A percentile compares a stretch with the other conserved stretches of the same genome.
These are phyloP conservation scores for Cyclocybe cylindracea DNA, from an alignment of 768 basidiomycete species.

Conservation along the genomic window DNA sequence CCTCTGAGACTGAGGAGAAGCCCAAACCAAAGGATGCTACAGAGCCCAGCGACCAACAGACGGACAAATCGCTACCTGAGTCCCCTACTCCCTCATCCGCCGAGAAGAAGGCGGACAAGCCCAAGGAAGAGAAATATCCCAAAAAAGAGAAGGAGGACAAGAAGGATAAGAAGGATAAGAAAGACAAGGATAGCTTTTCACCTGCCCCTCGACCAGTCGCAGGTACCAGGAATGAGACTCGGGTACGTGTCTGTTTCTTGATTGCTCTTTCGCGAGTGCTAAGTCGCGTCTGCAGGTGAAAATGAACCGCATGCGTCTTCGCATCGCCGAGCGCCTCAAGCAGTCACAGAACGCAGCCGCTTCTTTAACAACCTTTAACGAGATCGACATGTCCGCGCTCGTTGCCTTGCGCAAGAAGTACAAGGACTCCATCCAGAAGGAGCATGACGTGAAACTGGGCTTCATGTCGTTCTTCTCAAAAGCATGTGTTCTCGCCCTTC, in stretches of 20 bases:
- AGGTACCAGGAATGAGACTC: conserved; percentile 77
- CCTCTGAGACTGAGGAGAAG: conserved; percentile 16
- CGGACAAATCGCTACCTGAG: conserved; percentile 44
- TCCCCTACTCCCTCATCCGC: conserved; percentile 42
- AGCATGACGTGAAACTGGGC: conserved; percentile 93
- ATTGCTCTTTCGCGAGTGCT: conserved; percentile 1
- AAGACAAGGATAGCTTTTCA: conserved; percentile 19
- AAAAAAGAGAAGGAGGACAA: conserved; percentile 37
- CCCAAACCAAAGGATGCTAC: conserved; percentile 32
- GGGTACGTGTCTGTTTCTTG: conserved; percentile 48
- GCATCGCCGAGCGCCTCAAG: conserved; percentile 97
- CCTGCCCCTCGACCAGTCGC: conserved; percentile 33
- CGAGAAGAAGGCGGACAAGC: conserved; percentile 29
- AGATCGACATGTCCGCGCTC: conserved; percentile 97
- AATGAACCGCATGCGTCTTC: conserved; percentile 98
- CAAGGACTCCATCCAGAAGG: conserved; percentile 90
- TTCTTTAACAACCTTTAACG: conserved; percentile 97
- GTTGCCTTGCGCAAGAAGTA: conserved; percentile 92
- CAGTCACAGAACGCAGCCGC: conserved; percentile 97
- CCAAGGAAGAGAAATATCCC: conserved; percentile 28
- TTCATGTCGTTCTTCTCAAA: conserved; percentile 98
- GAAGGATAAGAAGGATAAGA: conserved; percentile 33
- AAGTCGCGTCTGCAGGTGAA: conserved; percentile 64
- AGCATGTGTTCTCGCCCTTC: conserved; percentile 79
- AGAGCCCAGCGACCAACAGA: conserved; percentile 50